Base-by-base conservation (phyloP, 2,329 filamentous ascomycete genomes). In the Drechslerella coelobrocha region DNA sequence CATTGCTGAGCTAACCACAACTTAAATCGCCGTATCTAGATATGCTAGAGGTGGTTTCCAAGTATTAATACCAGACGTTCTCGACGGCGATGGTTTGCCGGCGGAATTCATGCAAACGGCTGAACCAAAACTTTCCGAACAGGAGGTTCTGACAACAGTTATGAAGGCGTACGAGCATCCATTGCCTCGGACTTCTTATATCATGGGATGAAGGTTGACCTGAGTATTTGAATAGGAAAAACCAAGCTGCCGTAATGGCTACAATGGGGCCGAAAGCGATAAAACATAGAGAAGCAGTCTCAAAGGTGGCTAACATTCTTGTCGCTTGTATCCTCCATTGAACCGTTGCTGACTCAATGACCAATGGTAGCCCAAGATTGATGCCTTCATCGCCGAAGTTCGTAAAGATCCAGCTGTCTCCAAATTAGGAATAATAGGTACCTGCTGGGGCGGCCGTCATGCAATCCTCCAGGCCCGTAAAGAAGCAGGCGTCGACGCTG, bases 401-500 rank as follows among this genome's bases (percentile, higher is more conserved):
- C 57, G 53, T 34, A 51, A 62, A 52, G 65, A 69, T 39, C 17
- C 57, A 23, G 23, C 43, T 9, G 61, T 62, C 31, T 51, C 52
- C 19, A 72, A 72, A 45, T n/a, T 72, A 8, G 68, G 68, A 14
- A 53, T 65, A 7, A 24, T 72, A 34, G 68, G 68, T 8, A 62
- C 57, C 54, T 65, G 60, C 54, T 72, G 59, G 59, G 68, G 68
- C n/a, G 68, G 68, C 17, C 60, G 60, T 14, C 61, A 72, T 23
- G 68, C 68, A 6, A 29, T 72, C 24, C 68, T 72, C 48, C 68
- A 63, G 39, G 60, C 68, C 9, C 68, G 45, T 43, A 19, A 26
- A 8, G 54, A 51, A 2, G 60, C 60, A 8, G 55, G 55, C 17
- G 60, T 72, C 29, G 34, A 53, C 24, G 68, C 68, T 23, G 60